Conservation (phyloP, 2,329 filamentous ascomycete species). For the Epichloe typhina region DNA sequence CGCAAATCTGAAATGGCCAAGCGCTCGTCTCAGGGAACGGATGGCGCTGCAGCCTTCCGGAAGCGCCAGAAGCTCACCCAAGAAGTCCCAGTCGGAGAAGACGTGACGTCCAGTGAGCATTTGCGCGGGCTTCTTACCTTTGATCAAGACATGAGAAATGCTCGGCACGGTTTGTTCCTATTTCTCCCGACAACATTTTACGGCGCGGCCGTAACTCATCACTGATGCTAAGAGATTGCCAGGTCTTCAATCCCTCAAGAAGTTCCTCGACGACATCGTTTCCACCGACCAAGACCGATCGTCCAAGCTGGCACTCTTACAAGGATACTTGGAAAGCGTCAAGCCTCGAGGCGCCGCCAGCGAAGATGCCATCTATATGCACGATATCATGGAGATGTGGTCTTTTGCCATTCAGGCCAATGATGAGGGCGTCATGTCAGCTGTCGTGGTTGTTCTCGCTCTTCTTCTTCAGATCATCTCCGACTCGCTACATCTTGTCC, state of each 20-base stretch:
- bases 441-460: constrained; percentile 67
- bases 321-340: constrained; percentile 51
- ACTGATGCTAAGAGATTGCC: background rate
- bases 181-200: background rate
- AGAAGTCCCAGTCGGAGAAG: constrained; percentile 44
- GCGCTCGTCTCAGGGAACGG: constrained; percentile 24
- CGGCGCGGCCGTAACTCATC: too few species aligned
- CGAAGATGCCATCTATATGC: constrained; percentile 48
- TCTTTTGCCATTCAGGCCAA: constrained; percentile 66
- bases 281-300: constrained; percentile 29
- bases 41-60: constrained; percentile 28
- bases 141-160: constrained; percentile 52
- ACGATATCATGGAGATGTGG: constrained; percentile 81
- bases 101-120: constrained; percentile 51
- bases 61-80: constrained; percentile 46
- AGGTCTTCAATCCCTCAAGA: constrained; percentile 59
- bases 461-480: constrained; percentile 71
- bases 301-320: constrained; percentile 43
- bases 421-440: constrained; percentile 68
- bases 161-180: constrained; percentile 45
- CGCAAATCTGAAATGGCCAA: constrained; percentile 28
- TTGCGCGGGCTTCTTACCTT: constrained; percentile 56
- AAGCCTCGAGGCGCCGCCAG: constrained; percentile 31
- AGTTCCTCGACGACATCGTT: constrained; percentile 54
- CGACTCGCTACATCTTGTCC: constrained; percentile 56